A percentile compares a stretch with the other conserved stretches of the same genome.
phyloP scores from a whole-genome alignment of 1,139 yeast species.

The Geotrichum candidum region DNA sequence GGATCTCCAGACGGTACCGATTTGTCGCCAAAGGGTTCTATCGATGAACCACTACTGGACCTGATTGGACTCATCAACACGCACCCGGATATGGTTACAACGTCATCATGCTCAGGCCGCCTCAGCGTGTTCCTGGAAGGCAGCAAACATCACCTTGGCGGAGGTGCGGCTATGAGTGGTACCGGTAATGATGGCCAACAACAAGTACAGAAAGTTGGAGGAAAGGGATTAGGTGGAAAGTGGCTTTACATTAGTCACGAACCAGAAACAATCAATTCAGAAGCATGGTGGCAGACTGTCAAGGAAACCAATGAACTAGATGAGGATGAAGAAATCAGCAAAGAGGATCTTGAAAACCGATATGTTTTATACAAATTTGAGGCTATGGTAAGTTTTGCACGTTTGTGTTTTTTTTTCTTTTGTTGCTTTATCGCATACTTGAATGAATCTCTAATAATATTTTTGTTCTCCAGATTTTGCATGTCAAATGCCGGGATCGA shows the following conservation, averaged over 20 bases:
- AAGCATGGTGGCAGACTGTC: slow-evolving; percentile 45
- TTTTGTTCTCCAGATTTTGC: slow-evolving; percentile 46
- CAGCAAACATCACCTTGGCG: slow-evolving; percentile 18
- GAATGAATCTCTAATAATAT: not conserved
- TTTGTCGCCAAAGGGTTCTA: slow-evolving; percentile 78
- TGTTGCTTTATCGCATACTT: not conserved
- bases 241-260: slow-evolving; percentile 85
- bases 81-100: slow-evolving; percentile 66
- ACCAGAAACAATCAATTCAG: slow-evolving; percentile 38
- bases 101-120: slow-evolving; percentile 85
- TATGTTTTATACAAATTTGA: slow-evolving; percentile 71
- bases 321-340: not conserved
- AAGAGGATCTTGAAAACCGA: slow-evolving; percentile 35
- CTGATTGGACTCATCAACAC: slow-evolving; percentile 60
- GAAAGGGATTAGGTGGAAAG: slow-evolving; percentile 79
- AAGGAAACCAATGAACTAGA: slow-evolving; percentile 13
- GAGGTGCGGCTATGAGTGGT: slow-evolving; percentile 20
- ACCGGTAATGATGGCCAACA: slow-evolving; percentile 23
- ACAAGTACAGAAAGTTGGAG: slow-evolving; percentile 48
- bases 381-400: slow-evolving; percentile 43
- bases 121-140: slow-evolving; percentile 79
- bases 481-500: slow-evolving; percentile 67
- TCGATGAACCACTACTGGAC: slow-evolving; percentile 67
- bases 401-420: not conserved
- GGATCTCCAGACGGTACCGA: slow-evolving; percentile 46